Evolutionary conservation across 2,329 filamentous ascomycete species (phyloP).

Genomic region (Colletotrichum horii): DNA sequence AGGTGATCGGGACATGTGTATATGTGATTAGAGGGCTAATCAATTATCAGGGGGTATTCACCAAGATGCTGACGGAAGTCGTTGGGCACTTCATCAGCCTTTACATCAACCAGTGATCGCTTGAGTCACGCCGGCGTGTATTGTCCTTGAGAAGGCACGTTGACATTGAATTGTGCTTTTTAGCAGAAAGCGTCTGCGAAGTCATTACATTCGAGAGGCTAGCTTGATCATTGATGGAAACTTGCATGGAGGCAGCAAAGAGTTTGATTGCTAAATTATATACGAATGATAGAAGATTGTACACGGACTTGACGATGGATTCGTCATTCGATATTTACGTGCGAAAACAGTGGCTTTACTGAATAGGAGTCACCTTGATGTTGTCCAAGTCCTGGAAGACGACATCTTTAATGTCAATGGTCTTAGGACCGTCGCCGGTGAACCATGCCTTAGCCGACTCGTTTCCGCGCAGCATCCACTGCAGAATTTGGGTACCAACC

Average conservation of each 20-base stretch:
- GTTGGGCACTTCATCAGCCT: not conserved
- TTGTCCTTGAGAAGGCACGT: not conserved
- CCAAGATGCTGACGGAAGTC: not conserved
- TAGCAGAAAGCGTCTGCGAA: not conserved
- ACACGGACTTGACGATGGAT: rapidly evolving
- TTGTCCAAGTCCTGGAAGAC: not conserved
- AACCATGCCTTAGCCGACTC: not conserved
- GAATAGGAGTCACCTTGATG: not conserved
- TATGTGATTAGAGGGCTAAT: not conserved
- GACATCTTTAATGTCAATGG: not conserved
- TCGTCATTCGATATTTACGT: not conserved
- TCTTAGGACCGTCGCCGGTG: not conserved
- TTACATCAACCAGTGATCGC: not conserved
- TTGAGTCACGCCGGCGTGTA: rapidly evolving
- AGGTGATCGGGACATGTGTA: not conserved
- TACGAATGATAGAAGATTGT: rapidly evolving
- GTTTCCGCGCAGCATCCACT: constrained; percentile 6
- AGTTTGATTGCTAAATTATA: not conserved
- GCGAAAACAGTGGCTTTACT: not conserved
- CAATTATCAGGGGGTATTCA: not conserved
- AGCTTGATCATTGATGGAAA: rapidly evolving
- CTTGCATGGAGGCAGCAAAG: not conserved
- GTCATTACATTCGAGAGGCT: not conserved
- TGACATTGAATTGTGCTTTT: not conserved
- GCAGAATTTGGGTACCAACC: not conserved